Percentiles rank a stretch among this genome's conserved stretches.
Conservation (phyloP, 2,329 filamentous ascomycete species). For the Ceratocystis ficicola region DNA sequence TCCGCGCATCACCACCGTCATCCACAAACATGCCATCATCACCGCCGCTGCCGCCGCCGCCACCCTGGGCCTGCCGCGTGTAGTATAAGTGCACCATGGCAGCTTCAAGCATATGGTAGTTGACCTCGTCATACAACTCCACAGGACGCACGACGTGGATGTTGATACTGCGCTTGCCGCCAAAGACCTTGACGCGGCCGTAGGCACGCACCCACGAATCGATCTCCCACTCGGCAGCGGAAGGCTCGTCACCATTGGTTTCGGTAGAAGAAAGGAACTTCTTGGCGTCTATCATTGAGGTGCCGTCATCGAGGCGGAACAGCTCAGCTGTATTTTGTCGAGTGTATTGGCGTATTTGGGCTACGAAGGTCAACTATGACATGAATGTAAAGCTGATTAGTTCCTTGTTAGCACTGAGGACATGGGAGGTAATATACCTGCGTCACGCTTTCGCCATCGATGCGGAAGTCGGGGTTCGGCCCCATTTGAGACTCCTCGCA, state of each 20-base stretch:
- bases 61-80: conserved; percentile 49
- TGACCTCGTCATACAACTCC: conserved; percentile 80
- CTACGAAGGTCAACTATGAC: conserved; percentile 55
- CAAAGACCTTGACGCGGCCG: conserved; percentile 73
- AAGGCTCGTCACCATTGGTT: conserved; percentile 28
- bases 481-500: conserved; percentile 61
- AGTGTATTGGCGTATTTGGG: conserved; percentile 77
- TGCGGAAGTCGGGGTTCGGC: conserved; percentile 54
- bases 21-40: conserved; percentile 47
- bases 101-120: conserved; percentile 82
- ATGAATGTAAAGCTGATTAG: neutral
- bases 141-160: conserved; percentile 72
- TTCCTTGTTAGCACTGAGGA: too few relatives aligned
- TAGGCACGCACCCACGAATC: conserved; percentile 77
- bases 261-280: conserved; percentile 40
- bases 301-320: conserved; percentile 90
- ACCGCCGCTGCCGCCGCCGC: conserved; percentile 31
- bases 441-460: conserved; percentile 63
- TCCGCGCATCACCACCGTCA: conserved; percentile 33
- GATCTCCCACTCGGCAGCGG: conserved; percentile 42
- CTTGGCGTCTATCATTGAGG: conserved; percentile 81
- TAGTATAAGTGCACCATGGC: conserved; percentile 79
- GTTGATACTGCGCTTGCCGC: conserved; percentile 68
- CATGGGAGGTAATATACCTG: conserved; percentile 32
- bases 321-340: conserved; percentile 84